Percentiles rank a stretch among this genome's conserved stretches.
Evolutionary conservation across 768 basidiomycete species (phyloP).

Genomic region (Russula compacta): DNA sequence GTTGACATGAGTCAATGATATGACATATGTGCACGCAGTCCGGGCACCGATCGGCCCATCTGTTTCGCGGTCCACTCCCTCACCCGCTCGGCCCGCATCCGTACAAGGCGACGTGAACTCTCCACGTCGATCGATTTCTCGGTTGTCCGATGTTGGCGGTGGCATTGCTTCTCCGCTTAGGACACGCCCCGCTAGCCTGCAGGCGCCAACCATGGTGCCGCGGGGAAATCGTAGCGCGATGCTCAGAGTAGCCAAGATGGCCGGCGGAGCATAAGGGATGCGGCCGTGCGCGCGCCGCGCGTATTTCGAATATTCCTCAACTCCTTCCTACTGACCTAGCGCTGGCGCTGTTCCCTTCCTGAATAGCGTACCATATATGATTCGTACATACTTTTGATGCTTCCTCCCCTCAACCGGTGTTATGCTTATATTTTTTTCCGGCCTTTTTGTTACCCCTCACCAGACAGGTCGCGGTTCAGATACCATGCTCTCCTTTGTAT

Average conservation of each 20-base stretch:
- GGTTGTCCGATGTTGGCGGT: constrained; percentile 36
- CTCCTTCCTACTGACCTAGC: neutral
- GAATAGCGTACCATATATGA: neutral
- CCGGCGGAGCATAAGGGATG: constrained; percentile 22
- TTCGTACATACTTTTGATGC: neutral
- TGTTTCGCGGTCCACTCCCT: constrained; percentile 6
- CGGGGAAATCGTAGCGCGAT: constrained; percentile 68
- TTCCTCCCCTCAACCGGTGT: neutral
- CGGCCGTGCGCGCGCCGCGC: neutral
- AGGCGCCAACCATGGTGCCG: constrained; percentile 54
- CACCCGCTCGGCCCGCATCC: constrained; percentile 3
- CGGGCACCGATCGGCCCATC: constrained; percentile 9
- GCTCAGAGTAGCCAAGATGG: constrained; percentile 61
- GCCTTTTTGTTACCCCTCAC: neutral
- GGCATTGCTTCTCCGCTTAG: too few species aligned
- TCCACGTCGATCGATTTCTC: constrained; percentile 29
- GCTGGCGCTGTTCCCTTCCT: constrained; percentile 3
- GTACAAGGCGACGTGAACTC: constrained; percentile 5
- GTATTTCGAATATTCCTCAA: neutral
- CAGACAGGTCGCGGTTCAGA: neutral
- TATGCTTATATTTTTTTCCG: neutral
- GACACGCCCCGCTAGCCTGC: constrained; percentile 46
- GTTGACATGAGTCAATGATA: too few species aligned
- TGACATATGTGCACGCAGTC: neutral
- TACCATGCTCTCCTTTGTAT: constrained; percentile 11